Evolutionary conservation across 2,329 filamentous ascomycete species (phyloP).

Genomic region (Coniochaeta sp.): DNA sequence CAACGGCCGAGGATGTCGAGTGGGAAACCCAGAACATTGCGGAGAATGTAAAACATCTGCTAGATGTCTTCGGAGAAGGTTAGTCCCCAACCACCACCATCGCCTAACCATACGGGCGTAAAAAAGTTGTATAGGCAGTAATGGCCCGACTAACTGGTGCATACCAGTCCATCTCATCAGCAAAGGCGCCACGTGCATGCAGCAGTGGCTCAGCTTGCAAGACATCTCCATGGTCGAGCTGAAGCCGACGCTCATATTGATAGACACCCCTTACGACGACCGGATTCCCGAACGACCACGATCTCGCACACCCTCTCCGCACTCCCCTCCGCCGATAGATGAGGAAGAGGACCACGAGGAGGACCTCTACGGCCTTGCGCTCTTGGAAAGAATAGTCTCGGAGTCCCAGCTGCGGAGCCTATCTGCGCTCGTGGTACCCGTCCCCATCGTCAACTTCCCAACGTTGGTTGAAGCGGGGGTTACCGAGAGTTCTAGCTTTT

Average conservation of each 20-base stretch:
- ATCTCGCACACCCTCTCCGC: slow-evolving; percentile 38
- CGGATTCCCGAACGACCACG: slow-evolving; percentile 25
- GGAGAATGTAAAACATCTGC: slow-evolving; percentile 39
- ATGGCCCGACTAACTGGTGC: not conserved
- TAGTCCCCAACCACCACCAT: slow-evolving; percentile 1
- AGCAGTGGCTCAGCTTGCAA: slow-evolving; percentile 45
- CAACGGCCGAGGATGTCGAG: slow-evolving; percentile 14
- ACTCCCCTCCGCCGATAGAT: slow-evolving; percentile 26
- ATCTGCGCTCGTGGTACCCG: slow-evolving; percentile 49
- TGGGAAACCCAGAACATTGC: slow-evolving; percentile 33
- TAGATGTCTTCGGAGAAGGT: slow-evolving; percentile 52
- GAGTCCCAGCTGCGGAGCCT: slow-evolving; percentile 50
- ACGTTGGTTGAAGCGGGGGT: slow-evolving; percentile 8
- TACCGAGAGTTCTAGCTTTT: slow-evolving; percentile 6
- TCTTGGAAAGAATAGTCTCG: slow-evolving; percentile 50
- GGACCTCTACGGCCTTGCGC: slow-evolving; percentile 46
- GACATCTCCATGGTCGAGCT: slow-evolving; percentile 44
- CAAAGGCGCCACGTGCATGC: slow-evolving; percentile 45
- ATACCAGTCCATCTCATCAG: slow-evolving; percentile 45
- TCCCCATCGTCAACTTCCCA: slow-evolving; percentile 43
- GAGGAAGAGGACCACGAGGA: slow-evolving; percentile 35
- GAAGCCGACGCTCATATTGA: slow-evolving; percentile 49
- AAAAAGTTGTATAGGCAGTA: slow-evolving; percentile 4
- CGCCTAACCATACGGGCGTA: not conserved
- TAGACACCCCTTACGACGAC: slow-evolving; percentile 49